Percentiles rank a stretch among this genome's conserved stretches.
phyloP scores from a whole-genome alignment of 1,284 basidiomycete species.

The Fomes fomentarius region DNA sequence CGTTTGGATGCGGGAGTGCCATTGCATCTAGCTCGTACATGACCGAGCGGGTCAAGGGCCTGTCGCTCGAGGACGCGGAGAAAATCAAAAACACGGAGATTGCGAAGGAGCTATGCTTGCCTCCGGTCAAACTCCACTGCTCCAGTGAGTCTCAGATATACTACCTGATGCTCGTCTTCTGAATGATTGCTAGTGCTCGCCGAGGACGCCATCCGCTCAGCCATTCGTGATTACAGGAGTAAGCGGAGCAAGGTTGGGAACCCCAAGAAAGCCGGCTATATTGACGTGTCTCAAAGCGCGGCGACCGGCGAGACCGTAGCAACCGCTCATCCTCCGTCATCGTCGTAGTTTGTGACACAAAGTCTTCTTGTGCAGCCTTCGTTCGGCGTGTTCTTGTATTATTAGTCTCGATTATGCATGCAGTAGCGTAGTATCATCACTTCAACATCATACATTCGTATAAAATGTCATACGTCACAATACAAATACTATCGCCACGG shows the following conservation, averaged over 20 bases:
- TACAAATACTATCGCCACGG: neutral
- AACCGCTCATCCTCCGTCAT: constrained; percentile 54
- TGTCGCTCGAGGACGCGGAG: constrained; percentile 92
- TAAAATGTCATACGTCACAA: neutral
- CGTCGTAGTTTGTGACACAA: constrained; percentile 26
- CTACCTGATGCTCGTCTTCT: constrained; percentile 23
- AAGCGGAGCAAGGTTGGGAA: constrained; percentile 67
- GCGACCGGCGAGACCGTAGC: constrained; percentile 69
- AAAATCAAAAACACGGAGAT: constrained; percentile 99
- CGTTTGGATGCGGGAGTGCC: constrained; percentile 95
- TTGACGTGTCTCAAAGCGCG: constrained; percentile 78
- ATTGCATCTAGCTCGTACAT: constrained; percentile 97
- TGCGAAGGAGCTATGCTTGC: constrained; percentile 93
- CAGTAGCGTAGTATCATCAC: constrained; percentile 20
- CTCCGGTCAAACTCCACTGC: constrained; percentile 95
- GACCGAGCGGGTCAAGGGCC: constrained; percentile 97
- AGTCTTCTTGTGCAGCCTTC: neutral
- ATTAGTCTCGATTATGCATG: constrained; percentile 18
- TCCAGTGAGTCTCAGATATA: constrained; percentile 60
- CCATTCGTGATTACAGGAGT: constrained; percentile 89
- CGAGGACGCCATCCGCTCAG: constrained; percentile 96
- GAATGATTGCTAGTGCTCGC: constrained; percentile 74
- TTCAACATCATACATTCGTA: constrained; percentile 17
- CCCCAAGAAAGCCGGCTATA: constrained; percentile 63
- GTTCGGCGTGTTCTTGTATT: constrained; percentile 14